Evolutionary conservation across 2,329 filamentous ascomycete species (phyloP), one percentile per base, ranked within the genome.

Genomic region (Cladophialophora chaetospira): DNA sequence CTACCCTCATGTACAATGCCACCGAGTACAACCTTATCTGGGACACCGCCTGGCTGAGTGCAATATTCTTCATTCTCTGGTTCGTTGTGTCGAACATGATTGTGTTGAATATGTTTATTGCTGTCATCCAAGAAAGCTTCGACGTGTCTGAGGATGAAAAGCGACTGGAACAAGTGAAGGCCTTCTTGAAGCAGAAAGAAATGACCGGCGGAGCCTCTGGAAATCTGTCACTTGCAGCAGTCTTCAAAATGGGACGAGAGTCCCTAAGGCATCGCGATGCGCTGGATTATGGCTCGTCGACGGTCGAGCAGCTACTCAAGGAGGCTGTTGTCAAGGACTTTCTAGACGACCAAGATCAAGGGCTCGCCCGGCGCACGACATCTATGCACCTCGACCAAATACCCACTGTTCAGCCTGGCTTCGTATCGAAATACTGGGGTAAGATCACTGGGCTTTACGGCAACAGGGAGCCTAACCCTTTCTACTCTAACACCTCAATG

Each of bases 51-150:
- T 97, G 94, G 93, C 91, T 97, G 55, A 91, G 89, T 8, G 91
- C 93, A 6, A 81, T 89, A 1, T 97, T 99, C 66, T 81, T 96
- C 65, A 90, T 97, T 62, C 82, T 92, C 64, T 99, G 94, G 94
- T 97, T 96, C 73, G 94, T 96, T 55, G 81, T 99, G 40, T 83
- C 91, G 4, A 97, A 95, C 72, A 93, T 97, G 70, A 96, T 99
- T 75, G 83, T 97, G 60, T 77, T 99, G 77, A 99, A 97, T 70
- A 99, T 99, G 94, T 99, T 99, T 79, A 97, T 99, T 89, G 94
- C 94, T 79, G 94, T 99, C 75, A 99, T 99, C 64, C 94, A 99
- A 72, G 94, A 99, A 70, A 99, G 96, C 69, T 99, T 99, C 70
- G 94, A 99, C 74, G 91, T 99, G 23, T 96, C 92, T 3, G 94